Evolutionary conservation across 179 eudicot genomes (phyloP).

Genomic region (Carnegiea gigantea): DNA sequence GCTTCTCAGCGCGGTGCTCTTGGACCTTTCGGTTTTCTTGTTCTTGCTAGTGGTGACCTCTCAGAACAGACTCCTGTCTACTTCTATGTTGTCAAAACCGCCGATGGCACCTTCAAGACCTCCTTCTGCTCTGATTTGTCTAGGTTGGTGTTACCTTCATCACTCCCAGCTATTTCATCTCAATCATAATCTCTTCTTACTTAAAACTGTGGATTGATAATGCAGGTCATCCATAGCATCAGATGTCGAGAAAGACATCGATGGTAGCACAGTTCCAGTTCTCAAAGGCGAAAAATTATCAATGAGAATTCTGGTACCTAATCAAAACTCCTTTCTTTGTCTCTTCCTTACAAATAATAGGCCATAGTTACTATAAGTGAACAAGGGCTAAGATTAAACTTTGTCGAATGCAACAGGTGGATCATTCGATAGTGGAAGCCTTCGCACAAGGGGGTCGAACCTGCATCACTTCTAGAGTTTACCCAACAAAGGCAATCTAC

Average conservation of each 20-base stretch:
- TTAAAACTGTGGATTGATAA: not conserved
- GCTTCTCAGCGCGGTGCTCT: slow-evolving; percentile 62
- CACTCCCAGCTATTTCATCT: not conserved
- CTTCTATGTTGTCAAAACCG: slow-evolving; percentile 57
- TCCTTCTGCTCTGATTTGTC: slow-evolving; percentile 70
- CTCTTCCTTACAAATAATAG: no score
- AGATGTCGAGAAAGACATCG: slow-evolving; percentile 53
- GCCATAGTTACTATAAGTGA: not conserved
- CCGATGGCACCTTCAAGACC: slow-evolving; percentile 42
- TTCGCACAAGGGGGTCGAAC: slow-evolving; percentile 73
- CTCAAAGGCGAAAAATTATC: slow-evolving; percentile 61
- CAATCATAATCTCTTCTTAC: no score
- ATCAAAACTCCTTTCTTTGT: not conserved
- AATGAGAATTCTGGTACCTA: slow-evolving; percentile 61
- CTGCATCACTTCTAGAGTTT: slow-evolving; percentile 62
- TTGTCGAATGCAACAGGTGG: slow-evolving; percentile 39
- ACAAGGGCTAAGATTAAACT: not conserved
- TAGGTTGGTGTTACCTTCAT: slow-evolving; percentile 38
- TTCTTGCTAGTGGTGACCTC: slow-evolving; percentile 38
- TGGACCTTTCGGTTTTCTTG: slow-evolving; percentile 78
- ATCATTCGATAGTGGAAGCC: slow-evolving; percentile 78
- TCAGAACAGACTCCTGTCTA: slow-evolving; percentile 73
- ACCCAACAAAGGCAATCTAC: slow-evolving; percentile 71
- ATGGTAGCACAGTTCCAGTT: slow-evolving; percentile 68
- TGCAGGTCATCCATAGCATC: slow-evolving; percentile 63